These are phyloP conservation scores for Sonneratia alba DNA, from an alignment of 345 rosid genomes.

Conservation along the genomic window DNA sequence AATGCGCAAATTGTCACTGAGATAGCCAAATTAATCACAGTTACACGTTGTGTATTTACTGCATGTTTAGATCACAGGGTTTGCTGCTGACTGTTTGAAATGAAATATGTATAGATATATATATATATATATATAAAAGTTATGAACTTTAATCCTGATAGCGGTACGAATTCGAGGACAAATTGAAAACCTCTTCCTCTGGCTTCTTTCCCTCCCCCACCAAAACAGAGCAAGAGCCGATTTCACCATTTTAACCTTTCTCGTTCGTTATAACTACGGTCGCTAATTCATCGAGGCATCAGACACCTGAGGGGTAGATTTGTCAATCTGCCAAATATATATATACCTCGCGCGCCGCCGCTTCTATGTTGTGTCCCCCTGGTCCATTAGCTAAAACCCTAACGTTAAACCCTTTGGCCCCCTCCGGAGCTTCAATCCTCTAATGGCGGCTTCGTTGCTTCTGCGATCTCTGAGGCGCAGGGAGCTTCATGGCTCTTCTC, in stretches of 20 bases:
- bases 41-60: no score
- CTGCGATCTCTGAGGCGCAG: constrained; percentile 69
- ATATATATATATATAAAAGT: no score
- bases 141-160: no score
- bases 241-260: not conserved
- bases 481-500: constrained; percentile 43
- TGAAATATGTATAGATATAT: no score
- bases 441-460: constrained; percentile 28
- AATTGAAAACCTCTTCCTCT: not conserved
- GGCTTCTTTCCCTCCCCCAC: not conserved
- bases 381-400: not conserved
- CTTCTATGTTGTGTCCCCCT: not conserved
- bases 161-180: not conserved
- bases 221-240: not conserved
- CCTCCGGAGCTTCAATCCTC: not conserved
- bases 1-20: no score
- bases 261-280: not conserved
- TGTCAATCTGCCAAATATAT: not conserved
- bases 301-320: not conserved
- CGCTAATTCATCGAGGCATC: not conserved
- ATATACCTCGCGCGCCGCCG: not conserved
- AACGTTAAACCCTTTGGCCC: not conserved
- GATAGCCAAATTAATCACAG: no score
- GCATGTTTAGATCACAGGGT: no score
- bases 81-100: no score